Evolutionary conservation across 257 asterid genomes (phyloP).

Genomic region (Petunia secreta): DNA sequence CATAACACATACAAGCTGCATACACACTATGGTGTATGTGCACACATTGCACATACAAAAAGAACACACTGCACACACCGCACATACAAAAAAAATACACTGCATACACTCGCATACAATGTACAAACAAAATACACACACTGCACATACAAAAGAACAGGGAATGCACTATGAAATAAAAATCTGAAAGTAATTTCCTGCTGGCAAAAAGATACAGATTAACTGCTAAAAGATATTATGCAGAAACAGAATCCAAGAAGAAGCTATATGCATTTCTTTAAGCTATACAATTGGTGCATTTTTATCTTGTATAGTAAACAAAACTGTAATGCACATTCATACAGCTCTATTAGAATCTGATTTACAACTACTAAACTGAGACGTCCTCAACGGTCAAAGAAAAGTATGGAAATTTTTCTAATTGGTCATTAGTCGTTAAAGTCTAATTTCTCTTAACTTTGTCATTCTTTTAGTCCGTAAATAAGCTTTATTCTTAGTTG

Average conservation of each 20-base stretch:
- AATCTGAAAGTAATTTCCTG: no score
- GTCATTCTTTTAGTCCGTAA: not conserved
- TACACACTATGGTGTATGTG: no score
- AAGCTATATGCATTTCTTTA: not conserved
- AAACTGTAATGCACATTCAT: not conserved
- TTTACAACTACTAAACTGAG: not conserved
- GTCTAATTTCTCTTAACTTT: not conserved
- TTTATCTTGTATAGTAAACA: not conserved
- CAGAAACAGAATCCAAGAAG: not conserved
- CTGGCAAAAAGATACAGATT: not conserved
- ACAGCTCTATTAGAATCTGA: not conserved
- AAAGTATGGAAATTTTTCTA: not conserved
- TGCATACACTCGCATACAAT: no score
- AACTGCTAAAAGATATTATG: not conserved
- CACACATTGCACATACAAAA: no score
- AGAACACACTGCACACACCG: no score
- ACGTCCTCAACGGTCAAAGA: not conserved
- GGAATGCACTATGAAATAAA: no score
- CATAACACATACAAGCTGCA: no score
- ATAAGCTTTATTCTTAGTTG: not conserved
- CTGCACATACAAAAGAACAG: no score
- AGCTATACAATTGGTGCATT: not conserved
- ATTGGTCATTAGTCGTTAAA: not conserved
- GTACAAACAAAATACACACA: no score
- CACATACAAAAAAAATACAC: no score